Evolutionary conservation across 2,329 filamentous ascomycete genomes (phyloP).

Genomic region (Dryadomyces quercivorus): DNA sequence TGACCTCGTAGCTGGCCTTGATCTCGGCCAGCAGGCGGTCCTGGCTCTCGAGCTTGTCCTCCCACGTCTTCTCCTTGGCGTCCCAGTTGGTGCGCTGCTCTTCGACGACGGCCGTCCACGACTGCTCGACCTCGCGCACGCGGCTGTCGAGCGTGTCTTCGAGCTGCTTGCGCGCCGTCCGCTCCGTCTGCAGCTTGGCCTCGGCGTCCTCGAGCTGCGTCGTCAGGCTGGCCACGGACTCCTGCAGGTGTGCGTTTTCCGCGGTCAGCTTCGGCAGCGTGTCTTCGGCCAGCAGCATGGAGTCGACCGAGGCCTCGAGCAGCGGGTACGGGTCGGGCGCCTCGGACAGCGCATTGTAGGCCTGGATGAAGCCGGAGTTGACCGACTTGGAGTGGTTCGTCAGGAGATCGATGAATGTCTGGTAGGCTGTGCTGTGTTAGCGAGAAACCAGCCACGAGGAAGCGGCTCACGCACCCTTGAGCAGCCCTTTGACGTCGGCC

Average conservation of each 20-base stretch:
- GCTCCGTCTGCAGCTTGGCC: slow-evolving; percentile 65
- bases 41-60: slow-evolving; percentile 91
- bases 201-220: slow-evolving; percentile 76
- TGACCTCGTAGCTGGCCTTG: slow-evolving; percentile 95
- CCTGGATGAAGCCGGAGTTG: slow-evolving; percentile 82
- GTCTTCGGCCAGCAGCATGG: slow-evolving; percentile 82
- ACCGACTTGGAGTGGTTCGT: slow-evolving; percentile 93
- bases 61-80: slow-evolving; percentile 74
- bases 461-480: slow-evolving; percentile 53
- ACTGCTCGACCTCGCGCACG: slow-evolving; percentile 80
- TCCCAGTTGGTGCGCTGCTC: slow-evolving; percentile 97
- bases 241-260: slow-evolving; percentile 81
- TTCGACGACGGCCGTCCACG: slow-evolving; percentile 78
- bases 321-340: slow-evolving; percentile 93
- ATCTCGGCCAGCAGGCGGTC: slow-evolving; percentile 86
- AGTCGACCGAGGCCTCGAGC: slow-evolving; percentile 91
- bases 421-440: slow-evolving; percentile 56
- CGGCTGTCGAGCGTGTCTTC: slow-evolving; percentile 67
- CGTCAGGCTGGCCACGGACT: slow-evolving; percentile 62
- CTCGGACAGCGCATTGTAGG: slow-evolving; percentile 89
- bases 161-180: slow-evolving; percentile 56
- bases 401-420: slow-evolving; percentile 91
- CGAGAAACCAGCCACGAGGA: not conserved
- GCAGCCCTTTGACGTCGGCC: slow-evolving; percentile 72
- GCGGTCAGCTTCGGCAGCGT: slow-evolving; percentile 78